These are phyloP conservation scores for Coemansia sp. DNA, from an alignment of 192 early-diverging fungal genomes.

Conservation along the genomic window DNA sequence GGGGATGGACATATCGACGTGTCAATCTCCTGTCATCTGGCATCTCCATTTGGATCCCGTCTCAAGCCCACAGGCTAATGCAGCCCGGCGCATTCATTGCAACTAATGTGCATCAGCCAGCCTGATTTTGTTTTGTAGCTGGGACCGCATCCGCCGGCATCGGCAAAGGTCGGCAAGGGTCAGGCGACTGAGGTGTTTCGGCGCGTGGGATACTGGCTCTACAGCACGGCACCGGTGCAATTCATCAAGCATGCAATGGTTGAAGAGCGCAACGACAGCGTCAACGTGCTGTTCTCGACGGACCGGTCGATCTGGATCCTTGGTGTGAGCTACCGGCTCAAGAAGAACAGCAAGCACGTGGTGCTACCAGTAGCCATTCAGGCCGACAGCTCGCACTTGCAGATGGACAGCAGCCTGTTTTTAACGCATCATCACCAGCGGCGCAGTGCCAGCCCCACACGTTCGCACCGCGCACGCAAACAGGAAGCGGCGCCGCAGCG, in stretches of 20 bases:
- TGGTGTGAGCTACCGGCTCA: slow-evolving; percentile 52
- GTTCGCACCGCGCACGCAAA: slow-evolving; percentile 29
- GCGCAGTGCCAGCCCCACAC: slow-evolving; percentile 46
- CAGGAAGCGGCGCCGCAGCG: slow-evolving; percentile 32
- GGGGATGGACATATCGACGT: neutral
- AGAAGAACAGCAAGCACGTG: slow-evolving; percentile 47
- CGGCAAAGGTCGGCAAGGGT: slow-evolving; percentile 47
- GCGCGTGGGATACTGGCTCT: slow-evolving; percentile 56
- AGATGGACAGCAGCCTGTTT: slow-evolving; percentile 51
- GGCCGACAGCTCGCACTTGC: slow-evolving; percentile 47
- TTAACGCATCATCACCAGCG: slow-evolving; percentile 51
- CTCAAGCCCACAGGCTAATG: neutral
- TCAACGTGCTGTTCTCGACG: slow-evolving; percentile 50
- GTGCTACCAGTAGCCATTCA: slow-evolving; percentile 44
- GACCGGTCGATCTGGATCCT: slow-evolving; percentile 52
- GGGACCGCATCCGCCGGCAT: slow-evolving; percentile 40
- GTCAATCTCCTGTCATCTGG: slow-evolving; percentile 1
- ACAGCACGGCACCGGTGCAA: slow-evolving; percentile 55
- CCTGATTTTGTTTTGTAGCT: slow-evolving; percentile 26
- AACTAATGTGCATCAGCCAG: neutral
- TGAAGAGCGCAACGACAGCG: slow-evolving; percentile 50
- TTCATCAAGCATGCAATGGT: slow-evolving; percentile 56
- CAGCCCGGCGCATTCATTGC: neutral
- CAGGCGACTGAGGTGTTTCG: slow-evolving; percentile 51
- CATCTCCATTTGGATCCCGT: neutral